phyloP scores from a whole-genome alignment of 2,329 filamentous ascomycete genomes.

The Aspergillus arachidicola region DNA sequence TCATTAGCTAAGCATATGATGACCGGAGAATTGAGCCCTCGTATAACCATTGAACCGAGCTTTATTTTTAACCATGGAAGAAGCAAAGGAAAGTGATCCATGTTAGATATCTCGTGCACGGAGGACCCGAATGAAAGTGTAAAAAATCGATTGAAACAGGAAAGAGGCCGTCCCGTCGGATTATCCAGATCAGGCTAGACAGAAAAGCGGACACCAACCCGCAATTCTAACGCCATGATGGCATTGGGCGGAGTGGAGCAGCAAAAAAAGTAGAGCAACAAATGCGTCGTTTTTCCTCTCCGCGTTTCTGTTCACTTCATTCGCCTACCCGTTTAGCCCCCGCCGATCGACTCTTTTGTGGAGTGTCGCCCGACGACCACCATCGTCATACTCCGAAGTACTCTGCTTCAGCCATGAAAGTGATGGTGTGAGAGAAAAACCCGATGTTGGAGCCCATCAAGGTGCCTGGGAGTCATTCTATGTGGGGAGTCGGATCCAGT shows the following conservation, averaged over 20 bases:
- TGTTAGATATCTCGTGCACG: neutral
- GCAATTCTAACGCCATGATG: constrained; percentile 13
- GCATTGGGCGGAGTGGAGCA: constrained; percentile 11
- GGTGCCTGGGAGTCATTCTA: constrained; percentile 7
- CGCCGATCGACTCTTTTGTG: constrained; percentile 5
- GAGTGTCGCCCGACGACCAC: constrained; percentile 1
- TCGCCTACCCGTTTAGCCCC: constrained; percentile 6
- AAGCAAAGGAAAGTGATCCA: neutral
- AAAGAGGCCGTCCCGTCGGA: constrained; percentile 13
- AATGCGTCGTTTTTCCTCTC: constrained; percentile 6
- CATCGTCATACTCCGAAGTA: constrained; percentile 6
- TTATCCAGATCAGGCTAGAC: constrained; percentile 23
- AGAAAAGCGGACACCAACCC: neutral
- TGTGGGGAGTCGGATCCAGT: constrained; percentile 9
- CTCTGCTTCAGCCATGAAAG: neutral
- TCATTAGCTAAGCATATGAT: neutral
- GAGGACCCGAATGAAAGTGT: neutral
- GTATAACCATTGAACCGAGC: neutral
- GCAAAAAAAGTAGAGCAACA: neutral
- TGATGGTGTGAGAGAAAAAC: constrained; percentile 1
- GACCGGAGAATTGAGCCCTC: neutral
- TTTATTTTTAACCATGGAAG: neutral
- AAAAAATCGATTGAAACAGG: neutral
- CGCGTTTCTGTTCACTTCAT: constrained; percentile 1
- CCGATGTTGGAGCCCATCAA: neutral